Percentiles rank a stretch among this genome's conserved stretches.
These are phyloP conservation scores for Trichophyton mentagrophytes DNA, from an alignment of 2,329 filamentous ascomycete species.

Conservation along the genomic window DNA sequence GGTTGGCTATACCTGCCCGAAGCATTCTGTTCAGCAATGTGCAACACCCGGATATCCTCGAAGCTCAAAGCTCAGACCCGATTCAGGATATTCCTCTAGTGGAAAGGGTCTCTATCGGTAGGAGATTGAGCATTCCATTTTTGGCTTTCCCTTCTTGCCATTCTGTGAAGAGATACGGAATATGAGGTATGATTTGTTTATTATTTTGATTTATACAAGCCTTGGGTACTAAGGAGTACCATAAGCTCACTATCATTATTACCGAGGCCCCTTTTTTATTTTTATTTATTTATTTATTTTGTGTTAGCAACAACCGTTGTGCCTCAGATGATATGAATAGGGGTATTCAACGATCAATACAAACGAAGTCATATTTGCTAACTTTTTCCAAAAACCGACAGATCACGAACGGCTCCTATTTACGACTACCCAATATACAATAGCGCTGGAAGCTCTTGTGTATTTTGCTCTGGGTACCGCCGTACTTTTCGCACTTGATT, in stretches of 20 bases:
- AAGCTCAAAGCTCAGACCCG: slow-evolving; percentile 14
- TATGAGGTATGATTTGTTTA: slow-evolving; percentile 1
- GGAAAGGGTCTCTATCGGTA: slow-evolving; percentile 15
- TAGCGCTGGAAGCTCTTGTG: slow-evolving; percentile 3
- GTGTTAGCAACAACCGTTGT: background rate
- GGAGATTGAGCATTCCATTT: background rate
- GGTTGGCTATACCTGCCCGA: slow-evolving; percentile 66
- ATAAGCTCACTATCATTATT: too few species aligned
- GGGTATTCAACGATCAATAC: background rate
- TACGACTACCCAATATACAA: background rate
- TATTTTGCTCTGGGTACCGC: background rate
- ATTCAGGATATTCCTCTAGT: slow-evolving; percentile 24
- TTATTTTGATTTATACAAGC: background rate
- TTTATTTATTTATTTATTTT: background rate
- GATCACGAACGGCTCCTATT: background rate
- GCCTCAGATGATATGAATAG: background rate
- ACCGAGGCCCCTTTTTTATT: background rate
- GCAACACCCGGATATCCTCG: slow-evolving; percentile 12
- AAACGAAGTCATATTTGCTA: background rate
- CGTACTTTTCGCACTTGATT: background rate
- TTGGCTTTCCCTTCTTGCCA: background rate
- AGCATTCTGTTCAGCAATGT: slow-evolving; percentile 31
- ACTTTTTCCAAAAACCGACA: background rate
- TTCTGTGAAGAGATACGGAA: background rate
- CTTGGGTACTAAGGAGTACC: background rate